Base-by-base conservation (phyloP, 108 stramenopile species). In the Bacterosira constricta region DNA sequence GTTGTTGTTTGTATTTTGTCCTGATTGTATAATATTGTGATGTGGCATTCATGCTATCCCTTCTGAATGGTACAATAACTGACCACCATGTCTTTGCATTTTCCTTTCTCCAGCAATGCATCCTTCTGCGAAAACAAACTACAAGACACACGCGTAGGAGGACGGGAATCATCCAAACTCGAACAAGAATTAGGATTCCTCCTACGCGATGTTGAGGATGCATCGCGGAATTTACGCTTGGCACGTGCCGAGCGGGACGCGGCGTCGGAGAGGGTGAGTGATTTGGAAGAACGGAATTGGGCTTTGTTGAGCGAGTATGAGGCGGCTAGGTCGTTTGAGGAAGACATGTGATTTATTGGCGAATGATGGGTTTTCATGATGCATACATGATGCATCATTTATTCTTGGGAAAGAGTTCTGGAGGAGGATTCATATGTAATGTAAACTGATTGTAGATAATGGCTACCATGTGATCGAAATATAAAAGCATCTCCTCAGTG, bases 241-340 rank as follows among this genome's bases (percentile, higher is more conserved):
- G 88, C 85, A 3, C 78, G 84, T 21, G 63, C 75, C n/a, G 65
- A 75, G 64, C 71, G 79, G 42, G 75, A 81, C 42, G 60, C 73
- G n/a, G 93, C 90, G 8, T 39, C 66, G 10, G 75, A 82, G 15
- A 59, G 63, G 17, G 55, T 90, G 25, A 80, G 77, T 39, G 77
- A 76, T 20, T 46, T 90, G 21, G 81, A 95, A 63, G 79, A 73
- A 12, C 68, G 87, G 36, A 85, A 95, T 66, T 89, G 90, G 85
- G 93, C 89, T 26, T 68, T 95, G 4, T 55, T 95, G 61, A 80
- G 85, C 59, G 86, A 85, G 36, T 89, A 88, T 71, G 86, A 92
- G 35, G 82, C 88, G 3, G 71, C 83, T 18, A 61, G 71, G 55
- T 82, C 80, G 4, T 69, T 72, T 26, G 67, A 70, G 15, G 53